Conservation (phyloP, 306 rosid genomes). For the Cucurbita argyrosperma region DNA sequence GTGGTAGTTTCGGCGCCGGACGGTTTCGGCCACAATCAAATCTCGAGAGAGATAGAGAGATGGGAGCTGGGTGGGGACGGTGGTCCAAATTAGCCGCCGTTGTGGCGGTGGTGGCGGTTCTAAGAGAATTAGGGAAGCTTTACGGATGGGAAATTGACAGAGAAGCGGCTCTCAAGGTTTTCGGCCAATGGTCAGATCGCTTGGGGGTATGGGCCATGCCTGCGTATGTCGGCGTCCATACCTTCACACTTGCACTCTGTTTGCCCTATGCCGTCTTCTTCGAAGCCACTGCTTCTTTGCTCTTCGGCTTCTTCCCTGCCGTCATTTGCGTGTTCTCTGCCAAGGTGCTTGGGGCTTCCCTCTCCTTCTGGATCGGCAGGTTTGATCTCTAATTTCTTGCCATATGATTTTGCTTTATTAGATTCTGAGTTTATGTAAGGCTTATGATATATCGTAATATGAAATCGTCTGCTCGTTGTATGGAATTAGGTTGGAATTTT, state of each 20-base stretch:
- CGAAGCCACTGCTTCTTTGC: slow-evolving; percentile 69
- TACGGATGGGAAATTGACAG: slow-evolving; percentile 34
- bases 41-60: background rate
- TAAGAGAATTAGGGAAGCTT: slow-evolving; percentile 12
- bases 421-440: background rate
- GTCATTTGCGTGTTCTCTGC: slow-evolving; percentile 72
- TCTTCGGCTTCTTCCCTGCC: slow-evolving; percentile 71
- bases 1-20: background rate
- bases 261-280: slow-evolving; percentile 73
- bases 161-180: slow-evolving; percentile 25
- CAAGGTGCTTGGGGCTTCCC: slow-evolving; percentile 79
- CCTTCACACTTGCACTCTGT: slow-evolving; percentile 61
- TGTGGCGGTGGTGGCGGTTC: slow-evolving; percentile 18
- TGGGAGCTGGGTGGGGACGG: slow-evolving; percentile 11
- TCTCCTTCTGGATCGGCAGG: slow-evolving; percentile 88
- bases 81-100: slow-evolving; percentile 39
- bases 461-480: background rate
- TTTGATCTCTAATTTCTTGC: background rate
- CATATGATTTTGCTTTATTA: background rate
- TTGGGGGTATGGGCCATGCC: slow-evolving; percentile 92
- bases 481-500: background rate
- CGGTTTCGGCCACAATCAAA: background rate
- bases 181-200: slow-evolving; percentile 34
- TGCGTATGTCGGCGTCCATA: slow-evolving; percentile 45
- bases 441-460: background rate